phyloP scores from a whole-genome alignment of 2,329 filamentous ascomycete species.

The Pestalotiopsis sp. region DNA sequence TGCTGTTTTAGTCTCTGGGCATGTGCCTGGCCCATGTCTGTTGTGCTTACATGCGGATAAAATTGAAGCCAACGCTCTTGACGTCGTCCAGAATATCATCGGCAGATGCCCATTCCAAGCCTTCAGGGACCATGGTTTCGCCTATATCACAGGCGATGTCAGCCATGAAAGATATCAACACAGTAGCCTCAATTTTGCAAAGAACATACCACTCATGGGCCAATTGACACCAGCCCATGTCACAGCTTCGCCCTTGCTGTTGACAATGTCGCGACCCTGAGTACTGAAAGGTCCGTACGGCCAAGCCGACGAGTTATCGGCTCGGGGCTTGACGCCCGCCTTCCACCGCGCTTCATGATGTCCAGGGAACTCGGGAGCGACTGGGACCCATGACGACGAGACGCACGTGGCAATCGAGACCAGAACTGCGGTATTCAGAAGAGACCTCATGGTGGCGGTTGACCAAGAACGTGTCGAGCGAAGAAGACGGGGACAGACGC shows the following conservation, averaged over 20 bases:
- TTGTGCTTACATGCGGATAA: slow-evolving; percentile 51
- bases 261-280: slow-evolving; percentile 38
- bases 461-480: not conserved
- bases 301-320: slow-evolving; percentile 23
- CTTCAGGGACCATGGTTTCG: slow-evolving; percentile 59
- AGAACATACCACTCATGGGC: slow-evolving; percentile 35
- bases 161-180: too few species aligned
- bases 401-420: slow-evolving; percentile 1
- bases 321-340: not conserved
- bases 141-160: slow-evolving; percentile 30
- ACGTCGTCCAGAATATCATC: slow-evolving; percentile 50
- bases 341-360: not conserved
- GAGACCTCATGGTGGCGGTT: slow-evolving; percentile 4
- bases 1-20: slow-evolving; percentile 12
- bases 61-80: slow-evolving; percentile 55
- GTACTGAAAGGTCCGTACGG: slow-evolving; percentile 43
- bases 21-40: too few species aligned
- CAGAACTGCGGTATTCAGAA: not conserved
- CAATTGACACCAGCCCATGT: slow-evolving; percentile 40
- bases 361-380: not conserved
- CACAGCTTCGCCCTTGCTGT: slow-evolving; percentile 36
- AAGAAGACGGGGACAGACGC: not conserved
- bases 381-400: not conserved
- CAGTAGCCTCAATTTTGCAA: too few species aligned
- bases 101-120: slow-evolving; percentile 54